These are phyloP conservation scores for Chrysoporthe puriensis DNA, from an alignment of 2,329 filamentous ascomycete species.

Conservation along the genomic window DNA sequence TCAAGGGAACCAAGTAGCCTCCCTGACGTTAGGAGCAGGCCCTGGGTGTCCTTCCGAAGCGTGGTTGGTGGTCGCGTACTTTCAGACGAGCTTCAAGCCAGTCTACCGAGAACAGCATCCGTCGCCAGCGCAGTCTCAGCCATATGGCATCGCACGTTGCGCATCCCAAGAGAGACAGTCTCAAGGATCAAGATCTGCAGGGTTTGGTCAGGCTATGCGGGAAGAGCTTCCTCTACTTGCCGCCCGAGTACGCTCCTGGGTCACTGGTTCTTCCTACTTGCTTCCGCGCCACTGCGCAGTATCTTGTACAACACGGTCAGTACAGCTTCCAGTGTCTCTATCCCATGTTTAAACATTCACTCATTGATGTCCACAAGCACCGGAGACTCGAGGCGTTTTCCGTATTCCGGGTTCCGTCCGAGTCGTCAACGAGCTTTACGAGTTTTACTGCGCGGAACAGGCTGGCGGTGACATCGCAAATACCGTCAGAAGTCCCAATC, in stretches of 20 bases:
- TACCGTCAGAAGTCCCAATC: conserved; percentile 61
- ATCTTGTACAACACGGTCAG: conserved; percentile 63
- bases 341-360: background rate
- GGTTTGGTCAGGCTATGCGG: conserved; percentile 67
- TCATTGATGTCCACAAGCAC: conserved; percentile 35
- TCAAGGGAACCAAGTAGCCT: background rate
- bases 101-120: conserved; percentile 37
- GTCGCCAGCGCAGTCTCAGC: conserved; percentile 58
- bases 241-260: conserved; percentile 59
- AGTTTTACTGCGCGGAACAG: conserved; percentile 62
- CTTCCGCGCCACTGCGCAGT: conserved; percentile 67
- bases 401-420: conserved; percentile 63
- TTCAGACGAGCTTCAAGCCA: conserved; percentile 35
- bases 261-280: conserved; percentile 66
- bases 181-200: conserved; percentile 56
- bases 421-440: conserved; percentile 61
- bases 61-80: conserved; percentile 36
- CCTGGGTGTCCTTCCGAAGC: conserved; percentile 16
- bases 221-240: conserved; percentile 64
- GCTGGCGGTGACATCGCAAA: conserved; percentile 54
- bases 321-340: background rate
- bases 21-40: conserved; percentile 15
- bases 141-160: conserved; percentile 55
- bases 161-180: conserved; percentile 46
- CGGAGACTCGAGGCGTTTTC: conserved; percentile 62